Percentiles rank a stretch among this genome's conserved stretches.
These are phyloP conservation scores for Xerocomus cyaneibrunnescens DNA, from an alignment of 1,284 basidiomycete species.

Conservation along the genomic window DNA sequence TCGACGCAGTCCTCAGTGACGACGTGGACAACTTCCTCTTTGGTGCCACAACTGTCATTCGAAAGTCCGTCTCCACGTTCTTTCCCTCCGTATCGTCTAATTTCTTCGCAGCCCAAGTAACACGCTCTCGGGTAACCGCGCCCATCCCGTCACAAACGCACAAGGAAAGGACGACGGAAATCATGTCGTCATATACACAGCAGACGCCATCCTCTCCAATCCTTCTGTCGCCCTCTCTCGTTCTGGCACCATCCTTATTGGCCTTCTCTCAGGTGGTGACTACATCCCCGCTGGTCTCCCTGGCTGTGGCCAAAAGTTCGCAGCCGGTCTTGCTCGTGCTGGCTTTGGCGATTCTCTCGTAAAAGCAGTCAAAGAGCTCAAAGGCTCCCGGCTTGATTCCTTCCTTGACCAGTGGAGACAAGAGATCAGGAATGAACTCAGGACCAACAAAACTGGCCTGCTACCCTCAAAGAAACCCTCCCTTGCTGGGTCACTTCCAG, in stretches of 20 bases:
- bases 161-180: conserved; percentile 73
- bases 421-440: conserved; percentile 65
- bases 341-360: conserved; percentile 72
- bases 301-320: conserved; percentile 61
- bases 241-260: conserved; percentile 83
- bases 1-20: conserved; percentile 91
- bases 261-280: conserved; percentile 87
- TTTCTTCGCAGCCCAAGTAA: conserved; percentile 58
- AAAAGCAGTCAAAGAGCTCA: conserved; percentile 54
- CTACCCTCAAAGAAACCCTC: conserved; percentile 59
- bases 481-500: conserved; percentile 60
- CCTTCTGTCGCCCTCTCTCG: conserved; percentile 61
- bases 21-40: conserved; percentile 94
- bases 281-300: conserved; percentile 73
- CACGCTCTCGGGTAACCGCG: conserved; percentile 67
- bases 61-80: conserved; percentile 52
- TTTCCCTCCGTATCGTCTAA: conserved; percentile 6
- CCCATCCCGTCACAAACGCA: conserved; percentile 58
- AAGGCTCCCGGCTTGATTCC: conserved; percentile 44
- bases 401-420: conserved; percentile 67
- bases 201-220: conserved; percentile 51
- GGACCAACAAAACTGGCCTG: conserved; percentile 63
- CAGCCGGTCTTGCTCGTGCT: conserved; percentile 66
- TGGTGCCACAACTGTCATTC: conserved; percentile 78
- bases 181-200: conserved; percentile 66